Conservation (phyloP, 208 protist species). For the Tritrichomonas musculus region DNA sequence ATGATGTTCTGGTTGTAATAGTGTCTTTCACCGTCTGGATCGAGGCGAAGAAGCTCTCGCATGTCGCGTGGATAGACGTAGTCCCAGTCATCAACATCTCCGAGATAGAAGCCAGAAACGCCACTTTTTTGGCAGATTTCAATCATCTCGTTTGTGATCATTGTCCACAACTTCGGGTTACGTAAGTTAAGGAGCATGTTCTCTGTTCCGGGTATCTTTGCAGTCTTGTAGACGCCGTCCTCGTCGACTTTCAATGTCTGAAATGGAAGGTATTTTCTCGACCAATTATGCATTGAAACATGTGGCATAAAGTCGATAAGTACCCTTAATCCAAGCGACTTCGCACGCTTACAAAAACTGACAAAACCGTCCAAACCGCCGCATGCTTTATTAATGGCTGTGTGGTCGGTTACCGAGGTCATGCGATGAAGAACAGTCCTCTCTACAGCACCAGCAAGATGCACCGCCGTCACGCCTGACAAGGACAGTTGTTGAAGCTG, state of each 20-base stretch:
- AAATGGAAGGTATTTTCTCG: not conserved
- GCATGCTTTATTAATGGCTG: not conserved
- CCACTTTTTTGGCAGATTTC: not conserved
- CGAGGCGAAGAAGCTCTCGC: not conserved
- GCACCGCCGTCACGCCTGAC: not conserved
- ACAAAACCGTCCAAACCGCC: not conserved
- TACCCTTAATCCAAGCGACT: not conserved
- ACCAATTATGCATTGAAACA: not conserved
- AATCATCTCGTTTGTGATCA: not conserved
- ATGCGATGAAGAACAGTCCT: not conserved
- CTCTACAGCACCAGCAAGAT: not conserved
- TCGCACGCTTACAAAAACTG: not conserved
- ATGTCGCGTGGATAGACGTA: not conserved
- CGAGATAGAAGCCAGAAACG: not conserved
- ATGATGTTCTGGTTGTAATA: conserved; percentile 4
- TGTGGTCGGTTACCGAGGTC: not conserved
- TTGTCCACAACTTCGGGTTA: not conserved
- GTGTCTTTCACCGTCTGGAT: conserved; percentile 14
- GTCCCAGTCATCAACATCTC: not conserved
- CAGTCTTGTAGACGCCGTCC: not conserved
- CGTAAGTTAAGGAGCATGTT: not conserved
- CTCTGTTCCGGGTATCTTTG: not conserved
- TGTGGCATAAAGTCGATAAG: not conserved
- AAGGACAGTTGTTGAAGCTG: not conserved
- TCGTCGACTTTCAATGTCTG: not conserved